Base-by-base conservation (phyloP, 1,284 basidiomycete genomes). In the Amylostereum chailletii region DNA sequence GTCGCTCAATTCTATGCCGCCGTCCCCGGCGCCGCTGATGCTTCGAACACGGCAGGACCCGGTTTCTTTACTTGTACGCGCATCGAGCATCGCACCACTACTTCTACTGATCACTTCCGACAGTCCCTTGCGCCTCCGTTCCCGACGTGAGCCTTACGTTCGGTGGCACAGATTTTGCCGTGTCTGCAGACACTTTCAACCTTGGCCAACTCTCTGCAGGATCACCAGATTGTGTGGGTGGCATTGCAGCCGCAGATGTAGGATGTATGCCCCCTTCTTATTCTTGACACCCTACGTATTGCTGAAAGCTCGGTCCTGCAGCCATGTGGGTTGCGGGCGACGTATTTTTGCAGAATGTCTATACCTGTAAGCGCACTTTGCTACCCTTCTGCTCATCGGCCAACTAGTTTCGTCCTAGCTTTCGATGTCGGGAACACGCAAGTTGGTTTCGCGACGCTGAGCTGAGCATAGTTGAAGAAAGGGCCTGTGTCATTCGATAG, bases 1-100 rank as follows among this genome's bases (percentile, higher is more conserved):
- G 68, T 77, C 4, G 62, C 57, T 36, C 44, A 58, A n/a, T 60
- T 78, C 55, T 75, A 73, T 60, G 58, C 55, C 8, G 33, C 54
- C 9, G 65, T 77, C 34, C 61, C 62, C 4, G 70, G 71, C 46
- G 54, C 71, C 3, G 19, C 48, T 42, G 49, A 56, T 39, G 53
- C 55, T 4, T 42, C 53, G 10, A 31, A 43, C 30, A 43, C 30
- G 27, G 19, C 42, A 5, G 42, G 42, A 31, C 42, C 42, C 1
- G 60, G 60, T 7, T 55, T 56, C 42, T 60, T 56, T 47, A 55
- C 55, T 6, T 42, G 48, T 55, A 7, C 31, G 45, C 43, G 7
- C 19, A 2, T 26, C 31, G 11, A 7, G 8, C 31, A 5, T 8
- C 41, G 29, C 11, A 5, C 31, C 29, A 30, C 26, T 38, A 8